These are phyloP conservation scores for Pistacia vera DNA, from an alignment of 345 rosid species.

Conservation along the genomic window DNA sequence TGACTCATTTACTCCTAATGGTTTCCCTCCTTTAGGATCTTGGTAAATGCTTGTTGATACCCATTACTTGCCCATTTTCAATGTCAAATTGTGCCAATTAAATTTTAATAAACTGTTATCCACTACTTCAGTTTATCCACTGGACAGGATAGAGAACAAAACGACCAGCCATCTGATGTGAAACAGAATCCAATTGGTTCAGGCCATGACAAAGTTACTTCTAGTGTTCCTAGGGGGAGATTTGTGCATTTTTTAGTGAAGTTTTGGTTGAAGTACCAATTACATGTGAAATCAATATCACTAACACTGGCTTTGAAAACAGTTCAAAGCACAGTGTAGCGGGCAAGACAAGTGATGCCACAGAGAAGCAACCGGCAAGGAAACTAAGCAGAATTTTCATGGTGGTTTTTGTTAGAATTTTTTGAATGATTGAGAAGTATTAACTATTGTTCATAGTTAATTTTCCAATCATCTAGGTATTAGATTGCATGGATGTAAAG, in stretches of 20 bases:
- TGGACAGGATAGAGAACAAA: constrained; percentile 39
- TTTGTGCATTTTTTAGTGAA: constrained; percentile 41
- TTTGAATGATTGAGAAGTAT: no score
- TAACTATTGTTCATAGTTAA: no score
- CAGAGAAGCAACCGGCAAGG: no score
- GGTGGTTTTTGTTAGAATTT: no score
- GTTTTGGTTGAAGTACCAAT: constrained; percentile 42
- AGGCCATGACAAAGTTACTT: no score
- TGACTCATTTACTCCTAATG: constrained; percentile 21
- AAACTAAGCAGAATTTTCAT: no score
- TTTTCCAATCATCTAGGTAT: no score
- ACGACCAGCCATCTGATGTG: constrained; percentile 30
- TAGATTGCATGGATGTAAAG: no score
- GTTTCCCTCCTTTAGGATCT: constrained; percentile 50
- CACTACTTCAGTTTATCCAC: constrained; percentile 44
- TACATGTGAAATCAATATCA: constrained; percentile 34
- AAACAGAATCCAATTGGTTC: constrained; percentile 16
- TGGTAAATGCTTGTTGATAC: constrained; percentile 38
- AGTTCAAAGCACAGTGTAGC: no score
- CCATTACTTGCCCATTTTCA: background rate
- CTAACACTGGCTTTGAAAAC: constrained; percentile 45
- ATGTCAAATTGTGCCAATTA: background rate
- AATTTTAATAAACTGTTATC: constrained; percentile 5
- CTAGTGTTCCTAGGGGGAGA: constrained; percentile 17
- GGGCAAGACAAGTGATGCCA: no score